A percentile compares a stretch with the other conserved stretches of the same genome.
These are phyloP conservation scores for Colletotrichum spaethianum DNA, from an alignment of 2,329 filamentous ascomycete species.

Conservation along the genomic window DNA sequence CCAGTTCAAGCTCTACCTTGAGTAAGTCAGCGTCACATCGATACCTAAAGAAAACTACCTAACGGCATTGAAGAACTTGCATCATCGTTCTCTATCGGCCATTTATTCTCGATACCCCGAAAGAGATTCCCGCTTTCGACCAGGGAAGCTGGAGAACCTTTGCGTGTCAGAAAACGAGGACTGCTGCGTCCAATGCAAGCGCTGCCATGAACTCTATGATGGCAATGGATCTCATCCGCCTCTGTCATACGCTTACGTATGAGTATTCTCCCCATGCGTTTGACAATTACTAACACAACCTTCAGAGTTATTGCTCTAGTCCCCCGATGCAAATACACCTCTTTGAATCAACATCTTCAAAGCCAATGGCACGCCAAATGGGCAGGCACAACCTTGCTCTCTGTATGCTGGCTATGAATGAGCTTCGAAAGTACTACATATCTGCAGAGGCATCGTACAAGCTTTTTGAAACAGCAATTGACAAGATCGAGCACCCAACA, in stretches of 20 bases:
- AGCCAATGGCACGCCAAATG: constrained; percentile 34
- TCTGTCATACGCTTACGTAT: constrained; percentile 28
- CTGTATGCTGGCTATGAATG: constrained; percentile 37
- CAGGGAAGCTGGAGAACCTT: constrained; percentile 31
- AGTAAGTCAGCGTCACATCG: not conserved
- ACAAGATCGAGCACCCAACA: constrained; percentile 24
- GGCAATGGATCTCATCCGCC: constrained; percentile 27
- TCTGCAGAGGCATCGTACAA: constrained; percentile 30
- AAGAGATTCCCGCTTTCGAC: constrained; percentile 17
- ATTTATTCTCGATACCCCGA: constrained; percentile 33
- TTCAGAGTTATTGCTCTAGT: constrained; percentile 27
- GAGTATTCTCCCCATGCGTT: not conserved
- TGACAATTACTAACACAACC: not conserved
- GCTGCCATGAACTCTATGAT: constrained; percentile 34
- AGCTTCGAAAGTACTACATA: constrained; percentile 33
- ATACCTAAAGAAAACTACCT: not conserved
- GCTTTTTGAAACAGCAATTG: constrained; percentile 31
- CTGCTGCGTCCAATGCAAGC: constrained; percentile 24
- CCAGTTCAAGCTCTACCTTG: constrained; percentile 31
- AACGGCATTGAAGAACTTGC: constrained; percentile 2
- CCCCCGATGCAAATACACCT: constrained; percentile 40
- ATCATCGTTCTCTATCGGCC: constrained; percentile 34
- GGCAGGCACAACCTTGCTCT: constrained; percentile 34
- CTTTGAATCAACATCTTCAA: constrained; percentile 31
- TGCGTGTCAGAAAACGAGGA: constrained; percentile 33